Evolutionary conservation across 495 filamentous ascomycete genomes (phyloP).

Genomic region (Coniosporium apollinis): DNA sequence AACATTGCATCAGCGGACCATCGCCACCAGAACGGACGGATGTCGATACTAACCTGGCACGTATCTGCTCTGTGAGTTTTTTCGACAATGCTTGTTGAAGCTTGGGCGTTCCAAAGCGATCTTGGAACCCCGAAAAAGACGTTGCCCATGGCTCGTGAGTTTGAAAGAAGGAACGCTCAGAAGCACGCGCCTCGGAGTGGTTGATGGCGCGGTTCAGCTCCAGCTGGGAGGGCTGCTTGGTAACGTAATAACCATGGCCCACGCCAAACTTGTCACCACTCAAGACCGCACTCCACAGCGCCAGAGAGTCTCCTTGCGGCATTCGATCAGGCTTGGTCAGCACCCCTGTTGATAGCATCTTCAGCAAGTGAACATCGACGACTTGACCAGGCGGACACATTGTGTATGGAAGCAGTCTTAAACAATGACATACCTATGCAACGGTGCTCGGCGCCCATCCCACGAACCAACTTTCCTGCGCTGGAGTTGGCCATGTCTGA

Average conservation of each 20-base stretch:
- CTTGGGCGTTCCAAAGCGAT: slow-evolving; percentile 23
- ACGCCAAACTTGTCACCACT: slow-evolving; percentile 34
- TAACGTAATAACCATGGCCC: slow-evolving; percentile 37
- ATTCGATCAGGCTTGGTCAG: slow-evolving; percentile 68
- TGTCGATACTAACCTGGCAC: slow-evolving; percentile 5
- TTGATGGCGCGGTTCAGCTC: slow-evolving; percentile 21
- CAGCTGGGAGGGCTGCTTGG: slow-evolving; percentile 28
- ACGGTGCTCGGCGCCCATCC: slow-evolving; percentile 38
- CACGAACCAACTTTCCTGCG: slow-evolving; percentile 44
- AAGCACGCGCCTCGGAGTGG: slow-evolving; percentile 21
- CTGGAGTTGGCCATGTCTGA: slow-evolving; percentile 53
- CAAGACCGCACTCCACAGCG: slow-evolving; percentile 43
- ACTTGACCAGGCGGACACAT: too few relatives aligned
- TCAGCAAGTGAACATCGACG: too few relatives aligned
- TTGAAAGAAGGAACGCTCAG: slow-evolving; percentile 26
- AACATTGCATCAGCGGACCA: slow-evolving; percentile 7
- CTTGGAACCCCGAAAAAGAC: slow-evolving; percentile 12
- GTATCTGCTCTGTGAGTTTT: slow-evolving; percentile 21
- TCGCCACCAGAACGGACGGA: too few relatives aligned
- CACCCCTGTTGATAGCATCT: slow-evolving; percentile 36
- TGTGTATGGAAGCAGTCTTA: too few relatives aligned
- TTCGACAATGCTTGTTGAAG: slow-evolving; percentile 24
- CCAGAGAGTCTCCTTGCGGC: slow-evolving; percentile 27
- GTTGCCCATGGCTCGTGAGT: slow-evolving; percentile 23
- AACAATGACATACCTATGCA: slow-evolving; percentile 41